phyloP scores from a whole-genome alignment of 2,329 filamentous ascomycete species.

The Colletotrichum sojae region DNA sequence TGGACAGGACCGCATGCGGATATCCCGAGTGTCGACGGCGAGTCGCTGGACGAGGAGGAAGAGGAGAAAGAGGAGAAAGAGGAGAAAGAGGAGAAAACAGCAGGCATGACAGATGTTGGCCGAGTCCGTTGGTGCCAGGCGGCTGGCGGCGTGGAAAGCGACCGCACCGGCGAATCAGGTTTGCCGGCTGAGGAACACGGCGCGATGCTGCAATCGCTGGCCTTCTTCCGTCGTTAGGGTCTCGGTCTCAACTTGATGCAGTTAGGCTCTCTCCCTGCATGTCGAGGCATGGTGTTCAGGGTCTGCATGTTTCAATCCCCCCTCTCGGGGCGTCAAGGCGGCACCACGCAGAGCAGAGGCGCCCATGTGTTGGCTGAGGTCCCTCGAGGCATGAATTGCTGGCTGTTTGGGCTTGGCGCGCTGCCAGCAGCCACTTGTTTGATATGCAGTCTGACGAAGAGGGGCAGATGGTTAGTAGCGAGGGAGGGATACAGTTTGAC shows the following conservation, averaged over 20 bases:
- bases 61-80: conserved; percentile 5
- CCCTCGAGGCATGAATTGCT: too few relatives aligned
- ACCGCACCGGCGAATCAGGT: conserved; percentile 7
- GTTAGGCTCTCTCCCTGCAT: conserved; percentile 28
- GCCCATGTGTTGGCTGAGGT: background rate
- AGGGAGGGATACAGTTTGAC: too few relatives aligned
- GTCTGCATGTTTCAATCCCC: conserved; percentile 29
- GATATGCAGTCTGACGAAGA: conserved; percentile 17
- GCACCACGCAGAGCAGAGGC: background rate
- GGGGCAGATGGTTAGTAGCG: too few relatives aligned
- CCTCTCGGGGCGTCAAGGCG: conserved; percentile 11
- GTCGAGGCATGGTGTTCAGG: conserved; percentile 16
- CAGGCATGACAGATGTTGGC: background rate
- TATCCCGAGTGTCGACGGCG: conserved; percentile 16
- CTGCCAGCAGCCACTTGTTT: conserved; percentile 20
- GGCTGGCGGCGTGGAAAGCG: conserved; percentile 5
- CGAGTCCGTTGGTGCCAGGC: conserved; percentile 6
- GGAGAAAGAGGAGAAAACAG: conserved; percentile 1
- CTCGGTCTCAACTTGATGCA: conserved; percentile 28
- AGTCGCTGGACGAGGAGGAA: conserved; percentile 13
- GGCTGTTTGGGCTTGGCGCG: background rate
- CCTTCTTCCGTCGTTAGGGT: background rate
- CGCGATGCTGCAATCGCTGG: background rate
- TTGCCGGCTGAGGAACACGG: background rate
- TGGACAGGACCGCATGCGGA: conserved; percentile 16